phyloP scores from a whole-genome alignment of 768 basidiomycete species.

The Fomitopsis pulvina region DNA sequence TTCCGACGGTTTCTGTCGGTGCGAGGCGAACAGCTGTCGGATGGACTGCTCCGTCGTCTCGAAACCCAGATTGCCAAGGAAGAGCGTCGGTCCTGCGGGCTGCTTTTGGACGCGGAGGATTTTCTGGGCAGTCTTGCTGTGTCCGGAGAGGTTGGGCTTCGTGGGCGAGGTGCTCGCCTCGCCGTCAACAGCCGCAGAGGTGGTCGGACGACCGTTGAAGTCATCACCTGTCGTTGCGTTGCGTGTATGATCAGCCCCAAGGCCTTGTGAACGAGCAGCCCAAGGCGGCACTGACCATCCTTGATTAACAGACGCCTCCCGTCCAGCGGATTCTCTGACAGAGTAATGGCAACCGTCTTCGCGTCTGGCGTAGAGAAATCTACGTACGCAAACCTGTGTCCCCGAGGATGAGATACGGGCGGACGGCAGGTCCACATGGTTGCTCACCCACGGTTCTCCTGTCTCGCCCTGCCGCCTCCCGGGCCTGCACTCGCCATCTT shows the following conservation, averaged over 20 bases:
- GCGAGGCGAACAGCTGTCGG: conserved; percentile 65
- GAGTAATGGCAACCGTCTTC: conserved; percentile 66
- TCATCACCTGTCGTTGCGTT: conserved; percentile 79
- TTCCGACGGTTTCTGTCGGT: conserved; percentile 29
- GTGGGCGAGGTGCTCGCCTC: conserved; percentile 1
- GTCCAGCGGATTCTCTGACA: conserved; percentile 77
- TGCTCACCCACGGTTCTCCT: conserved; percentile 76
- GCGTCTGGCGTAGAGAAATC: conserved; percentile 81
- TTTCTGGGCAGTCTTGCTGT: conserved; percentile 69
- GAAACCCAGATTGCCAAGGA: conserved; percentile 91
- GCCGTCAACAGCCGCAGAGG: conserved; percentile 27
- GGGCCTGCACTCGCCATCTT: conserved; percentile 44
- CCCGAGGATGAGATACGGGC: neutral
- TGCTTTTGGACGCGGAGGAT: conserved; percentile 77
- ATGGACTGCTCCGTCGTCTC: conserved; percentile 79
- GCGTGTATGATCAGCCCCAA: neutral
- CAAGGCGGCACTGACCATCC: conserved; percentile 54
- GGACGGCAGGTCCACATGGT: neutral
- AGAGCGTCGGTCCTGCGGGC: conserved; percentile 77
- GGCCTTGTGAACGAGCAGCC: neutral
- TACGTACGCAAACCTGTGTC: conserved; percentile 85
- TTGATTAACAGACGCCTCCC: conserved; percentile 91
- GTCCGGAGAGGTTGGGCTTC: conserved; percentile 27
- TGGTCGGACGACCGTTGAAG: conserved; percentile 62
- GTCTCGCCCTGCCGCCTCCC: conserved; percentile 32